phyloP scores from a whole-genome alignment of 140 eudicot genomes.

The Erigeron philadelphicus region DNA sequence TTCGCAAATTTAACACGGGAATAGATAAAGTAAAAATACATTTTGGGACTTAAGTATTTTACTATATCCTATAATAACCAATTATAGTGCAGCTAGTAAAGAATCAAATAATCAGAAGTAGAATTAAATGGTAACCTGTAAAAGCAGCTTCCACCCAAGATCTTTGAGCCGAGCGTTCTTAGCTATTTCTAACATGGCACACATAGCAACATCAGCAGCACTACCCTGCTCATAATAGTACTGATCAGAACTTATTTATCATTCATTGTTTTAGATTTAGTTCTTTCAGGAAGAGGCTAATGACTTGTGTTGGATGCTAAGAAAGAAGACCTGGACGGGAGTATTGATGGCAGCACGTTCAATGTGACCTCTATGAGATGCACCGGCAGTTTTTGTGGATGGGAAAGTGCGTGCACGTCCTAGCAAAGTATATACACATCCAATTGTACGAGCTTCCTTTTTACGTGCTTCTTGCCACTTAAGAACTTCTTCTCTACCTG shows the following conservation, averaged over 20 bases:
- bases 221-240: constrained; percentile 61
- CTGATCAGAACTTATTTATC: background rate
- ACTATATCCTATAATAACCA: no score
- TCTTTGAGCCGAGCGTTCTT: constrained; percentile 61
- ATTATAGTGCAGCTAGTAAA: no score
- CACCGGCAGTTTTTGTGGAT: constrained; percentile 36
- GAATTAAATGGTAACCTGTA: constrained; percentile 54
- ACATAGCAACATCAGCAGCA: constrained; percentile 99
- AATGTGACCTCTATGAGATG: constrained; percentile 55
- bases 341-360: constrained; percentile 98
- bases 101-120: no score
- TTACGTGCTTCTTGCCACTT: constrained; percentile 79
- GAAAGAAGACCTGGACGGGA: constrained; percentile 72
- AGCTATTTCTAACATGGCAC: constrained; percentile 87
- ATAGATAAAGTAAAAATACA: no score
- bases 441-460: constrained; percentile 46
- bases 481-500: constrained; percentile 76
- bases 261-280: background rate
- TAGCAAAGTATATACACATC: constrained; percentile 67
- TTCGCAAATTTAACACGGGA: no score
- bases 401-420: constrained; percentile 91
- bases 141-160: constrained; percentile 85
- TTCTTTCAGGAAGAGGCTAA: background rate
- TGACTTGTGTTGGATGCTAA: background rate
- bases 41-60: no score